Evolutionary conservation across 2,329 filamentous ascomycete species (phyloP).

Genomic region (Fusarium setosum): DNA sequence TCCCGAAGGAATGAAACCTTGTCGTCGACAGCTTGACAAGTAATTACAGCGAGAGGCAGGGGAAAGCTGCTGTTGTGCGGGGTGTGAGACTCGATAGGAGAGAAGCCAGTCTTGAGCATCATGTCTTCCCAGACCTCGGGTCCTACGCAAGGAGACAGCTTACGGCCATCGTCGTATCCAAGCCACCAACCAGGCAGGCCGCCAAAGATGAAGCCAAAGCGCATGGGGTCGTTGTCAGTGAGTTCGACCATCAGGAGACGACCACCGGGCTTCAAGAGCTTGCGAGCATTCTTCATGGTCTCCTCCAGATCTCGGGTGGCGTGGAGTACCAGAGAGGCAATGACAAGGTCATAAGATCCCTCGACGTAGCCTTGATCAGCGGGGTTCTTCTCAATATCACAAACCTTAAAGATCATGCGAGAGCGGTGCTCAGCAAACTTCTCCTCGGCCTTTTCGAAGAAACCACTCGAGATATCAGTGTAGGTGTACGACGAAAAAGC

Average conservation of each 20-base stretch:
- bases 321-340: slow-evolving; percentile 19
- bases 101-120: background rate
- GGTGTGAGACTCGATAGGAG: background rate
- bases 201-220: slow-evolving; percentile 2
- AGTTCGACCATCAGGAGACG: slow-evolving; percentile 11
- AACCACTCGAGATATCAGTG: slow-evolving; percentile 9
- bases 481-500: background rate
- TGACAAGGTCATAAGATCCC: slow-evolving; percentile 16
- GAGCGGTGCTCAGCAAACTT: slow-evolving; percentile 3
- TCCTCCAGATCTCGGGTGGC: slow-evolving; percentile 9
- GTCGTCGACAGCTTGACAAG: too few relatives aligned
- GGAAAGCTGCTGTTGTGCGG: too few relatives aligned
- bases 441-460: slow-evolving; percentile 10
- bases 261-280: slow-evolving; percentile 21
- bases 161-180: background rate
- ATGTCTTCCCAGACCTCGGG: background rate
- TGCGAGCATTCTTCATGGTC: slow-evolving; percentile 11
- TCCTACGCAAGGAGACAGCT: background rate
- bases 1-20: too few relatives aligned
- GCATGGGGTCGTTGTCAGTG: background rate
- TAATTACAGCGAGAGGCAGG: too few relatives aligned
- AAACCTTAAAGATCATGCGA: slow-evolving; percentile 9
- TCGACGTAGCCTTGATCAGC: slow-evolving; percentile 14
- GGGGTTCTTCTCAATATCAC: slow-evolving; percentile 10
- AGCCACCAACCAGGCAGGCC: slow-evolving; percentile 5